phyloP scores from a whole-genome alignment of 805 yeast genomes.

The Trichomonascus vanleenenianus region DNA sequence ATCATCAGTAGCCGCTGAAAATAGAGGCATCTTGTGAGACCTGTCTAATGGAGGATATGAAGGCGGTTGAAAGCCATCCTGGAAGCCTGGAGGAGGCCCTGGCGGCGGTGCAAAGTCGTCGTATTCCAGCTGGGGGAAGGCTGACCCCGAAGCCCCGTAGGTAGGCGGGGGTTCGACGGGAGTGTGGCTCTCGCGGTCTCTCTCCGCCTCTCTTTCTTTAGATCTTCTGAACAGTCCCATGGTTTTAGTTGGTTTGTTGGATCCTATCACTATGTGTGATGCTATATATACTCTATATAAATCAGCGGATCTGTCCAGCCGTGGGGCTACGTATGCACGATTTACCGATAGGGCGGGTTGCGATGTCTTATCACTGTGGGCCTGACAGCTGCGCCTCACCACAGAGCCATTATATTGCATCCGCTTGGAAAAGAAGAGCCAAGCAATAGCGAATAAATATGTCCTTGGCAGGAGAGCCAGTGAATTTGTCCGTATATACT shows the following conservation, averaged over 20 bases:
- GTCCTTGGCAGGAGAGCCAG: too few species aligned
- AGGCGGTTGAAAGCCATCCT: conserved; percentile 6
- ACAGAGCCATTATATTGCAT: too few species aligned
- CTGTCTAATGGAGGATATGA: conserved; percentile 8
- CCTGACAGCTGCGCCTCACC: too few species aligned
- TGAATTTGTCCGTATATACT: too few species aligned
- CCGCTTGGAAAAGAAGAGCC: too few species aligned
- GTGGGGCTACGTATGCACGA: too few species aligned
- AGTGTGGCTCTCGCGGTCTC: not conserved
- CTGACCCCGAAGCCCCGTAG: not conserved
- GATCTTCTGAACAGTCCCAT: not conserved
- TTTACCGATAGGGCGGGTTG: too few species aligned
- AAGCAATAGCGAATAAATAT: too few species aligned
- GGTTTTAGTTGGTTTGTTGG: not conserved
- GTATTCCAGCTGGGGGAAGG: not conserved
- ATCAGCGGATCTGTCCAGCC: too few species aligned
- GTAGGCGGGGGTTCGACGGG: not conserved
- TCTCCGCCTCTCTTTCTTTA: not conserved
- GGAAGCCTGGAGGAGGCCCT: conserved; percentile 7
- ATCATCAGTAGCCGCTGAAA: conserved; percentile 7
- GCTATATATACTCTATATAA: too few species aligned
- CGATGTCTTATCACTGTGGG: too few species aligned
- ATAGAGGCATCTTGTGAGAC: conserved; percentile 7
- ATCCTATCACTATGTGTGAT: too few species aligned
- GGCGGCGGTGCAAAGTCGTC: conserved; percentile 6